Evolutionary conservation across 257 asterid species (phyloP), one percentile per base, ranked within the genome.

Genomic region (Solanum gracilifrons): DNA sequence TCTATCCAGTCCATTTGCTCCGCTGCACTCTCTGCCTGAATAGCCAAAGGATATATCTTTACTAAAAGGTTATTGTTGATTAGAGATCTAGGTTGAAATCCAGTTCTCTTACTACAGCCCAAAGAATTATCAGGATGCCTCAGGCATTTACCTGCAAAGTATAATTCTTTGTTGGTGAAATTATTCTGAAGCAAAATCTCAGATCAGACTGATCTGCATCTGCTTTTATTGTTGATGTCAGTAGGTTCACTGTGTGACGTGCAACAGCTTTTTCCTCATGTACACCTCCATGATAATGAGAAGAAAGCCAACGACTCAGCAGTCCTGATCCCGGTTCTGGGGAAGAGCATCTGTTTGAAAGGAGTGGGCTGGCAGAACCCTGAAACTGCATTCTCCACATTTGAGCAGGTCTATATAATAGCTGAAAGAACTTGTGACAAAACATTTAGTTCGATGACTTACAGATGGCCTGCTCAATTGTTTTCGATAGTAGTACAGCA

Each of bases 1-100:
- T 95, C 98, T 51, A 95, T 92, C 98, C 98, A 95, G 90, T 95
- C 98, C 96, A 93, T 92, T 88, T 93, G 98, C 16, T 95, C 98
- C 37, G 90, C 87, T 88, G 93, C 92, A 92, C 90, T 93, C 91
- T 95, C 98, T 83, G 98, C 98, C 98, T 95, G 93, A 88, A 89
- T 55, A 87, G 87, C 72, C 89, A 87, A 88, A 74, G 48, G 89
- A 84, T 75, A 64, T 75, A 36, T n/a, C 27, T 84, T 76, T 84
- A 72, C 10, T 58, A 31, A 73, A 68, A 27, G 18, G 84, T 66
- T 33, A 82, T 79, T 66, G 73, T 55, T 82, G 69, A 62, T 82
- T 80, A 46, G 75, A 85, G 20, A 7, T 64, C 48, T 88, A 8
- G 29, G 51, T 68, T 10, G 69, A 69, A 58, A 48, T 18, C 35